phyloP scores from a whole-genome alignment of 495 filamentous ascomycete species.

The Letharia columbiana region DNA sequence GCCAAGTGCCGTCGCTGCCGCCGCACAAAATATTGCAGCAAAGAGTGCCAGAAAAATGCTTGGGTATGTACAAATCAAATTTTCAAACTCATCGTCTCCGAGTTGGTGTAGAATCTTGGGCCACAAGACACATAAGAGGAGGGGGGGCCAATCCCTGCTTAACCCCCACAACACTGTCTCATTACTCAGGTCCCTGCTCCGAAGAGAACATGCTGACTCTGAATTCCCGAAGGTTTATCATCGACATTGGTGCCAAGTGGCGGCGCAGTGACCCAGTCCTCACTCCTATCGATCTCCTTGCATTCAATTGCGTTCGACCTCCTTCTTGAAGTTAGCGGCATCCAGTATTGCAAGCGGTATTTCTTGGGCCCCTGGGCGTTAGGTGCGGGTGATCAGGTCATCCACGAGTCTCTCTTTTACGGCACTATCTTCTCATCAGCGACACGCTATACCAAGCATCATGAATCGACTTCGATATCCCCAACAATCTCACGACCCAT shows the following conservation, averaged over 20 bases:
- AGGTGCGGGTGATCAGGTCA: constrained; percentile 2
- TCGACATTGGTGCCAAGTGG: constrained; percentile 87
- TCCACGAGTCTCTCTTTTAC: constrained; percentile 15
- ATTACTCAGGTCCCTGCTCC: background rate
- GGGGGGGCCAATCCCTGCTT: background rate
- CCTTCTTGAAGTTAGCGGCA: constrained; percentile 26
- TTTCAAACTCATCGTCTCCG: background rate
- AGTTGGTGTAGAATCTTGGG: background rate
- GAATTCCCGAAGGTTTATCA: constrained; percentile 51
- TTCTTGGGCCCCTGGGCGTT: constrained; percentile 9
- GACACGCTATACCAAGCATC: constrained; percentile 17
- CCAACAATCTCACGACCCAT: constrained; percentile 13
- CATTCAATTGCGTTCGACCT: constrained; percentile 15
- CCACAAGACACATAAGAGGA: background rate
- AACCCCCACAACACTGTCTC: background rate
- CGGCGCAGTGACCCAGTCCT: constrained; percentile 46
- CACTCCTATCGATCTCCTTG: constrained; percentile 18
- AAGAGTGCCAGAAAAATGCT: constrained; percentile 97
- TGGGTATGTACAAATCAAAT: constrained; percentile 45
- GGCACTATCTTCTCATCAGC: constrained; percentile 15
- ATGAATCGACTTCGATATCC: constrained; percentile 15
- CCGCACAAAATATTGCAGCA: constrained; percentile 98
- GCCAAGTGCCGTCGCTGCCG: constrained; percentile 95
- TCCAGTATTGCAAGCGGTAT: constrained; percentile 14
- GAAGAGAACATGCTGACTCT: background rate